These are phyloP conservation scores for Tulasnella sp. DNA, from an alignment of 768 basidiomycete genomes.

Conservation along the genomic window DNA sequence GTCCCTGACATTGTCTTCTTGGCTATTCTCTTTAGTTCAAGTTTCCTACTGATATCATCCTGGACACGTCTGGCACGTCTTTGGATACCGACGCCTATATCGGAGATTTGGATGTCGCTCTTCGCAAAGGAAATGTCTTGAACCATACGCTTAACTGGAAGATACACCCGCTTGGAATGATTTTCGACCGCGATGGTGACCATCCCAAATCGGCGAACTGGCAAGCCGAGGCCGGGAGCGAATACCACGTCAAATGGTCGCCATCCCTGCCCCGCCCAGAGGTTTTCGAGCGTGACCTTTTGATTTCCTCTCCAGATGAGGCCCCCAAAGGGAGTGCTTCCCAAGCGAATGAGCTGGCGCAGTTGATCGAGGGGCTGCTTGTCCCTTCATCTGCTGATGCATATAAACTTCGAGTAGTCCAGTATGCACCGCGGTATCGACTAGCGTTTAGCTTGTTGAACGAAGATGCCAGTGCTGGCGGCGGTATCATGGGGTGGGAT, in stretches of 20 bases:
- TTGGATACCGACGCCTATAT: not conserved
- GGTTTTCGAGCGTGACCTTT: too few species aligned
- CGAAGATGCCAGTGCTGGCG: slow-evolving; percentile 67
- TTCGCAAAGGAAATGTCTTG: too few species aligned
- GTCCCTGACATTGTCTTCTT: not conserved
- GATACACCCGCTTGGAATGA: too few species aligned
- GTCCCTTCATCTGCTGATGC: slow-evolving; percentile 32
- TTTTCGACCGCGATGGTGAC: too few species aligned
- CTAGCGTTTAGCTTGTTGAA: slow-evolving; percentile 89
- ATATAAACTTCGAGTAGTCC: slow-evolving; percentile 43
- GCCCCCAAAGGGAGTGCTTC: too few species aligned
- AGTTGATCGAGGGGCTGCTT: slow-evolving; percentile 31
- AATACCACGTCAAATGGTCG: too few species aligned
- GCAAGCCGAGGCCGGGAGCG: too few species aligned
- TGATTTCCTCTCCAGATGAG: too few species aligned
- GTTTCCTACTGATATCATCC: slow-evolving; percentile 6
- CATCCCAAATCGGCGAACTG: too few species aligned
- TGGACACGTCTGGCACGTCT: not conserved
- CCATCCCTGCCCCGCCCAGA: too few species aligned
- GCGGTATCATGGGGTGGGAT: slow-evolving; percentile 58
- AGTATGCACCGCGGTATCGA: slow-evolving; percentile 72
- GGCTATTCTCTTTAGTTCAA: slow-evolving; percentile 1
- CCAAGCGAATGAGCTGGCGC: not conserved
- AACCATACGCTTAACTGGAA: too few species aligned
- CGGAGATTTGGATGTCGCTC: not conserved